Conservation (phyloP, 2,329 filamentous ascomycete genomes). For the Ophiostoma ips region DNA sequence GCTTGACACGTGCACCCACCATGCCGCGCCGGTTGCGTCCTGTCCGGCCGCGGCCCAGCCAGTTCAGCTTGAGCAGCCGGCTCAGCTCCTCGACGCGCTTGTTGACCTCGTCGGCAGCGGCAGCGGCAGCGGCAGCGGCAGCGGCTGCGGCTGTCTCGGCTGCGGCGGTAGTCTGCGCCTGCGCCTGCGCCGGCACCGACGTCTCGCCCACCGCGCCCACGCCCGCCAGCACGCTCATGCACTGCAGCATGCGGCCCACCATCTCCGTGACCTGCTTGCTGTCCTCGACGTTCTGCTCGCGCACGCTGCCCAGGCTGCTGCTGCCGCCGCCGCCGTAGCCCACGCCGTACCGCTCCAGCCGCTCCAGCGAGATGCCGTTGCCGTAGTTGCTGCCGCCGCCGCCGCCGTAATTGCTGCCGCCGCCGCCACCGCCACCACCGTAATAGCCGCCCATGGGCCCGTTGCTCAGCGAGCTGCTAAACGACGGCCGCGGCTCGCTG, state of each 20-base stretch:
- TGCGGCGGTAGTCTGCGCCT: constrained; percentile 16
- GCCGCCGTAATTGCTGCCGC: not conserved
- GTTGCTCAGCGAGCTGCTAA: constrained; percentile 19
- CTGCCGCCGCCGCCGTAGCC: not conserved
- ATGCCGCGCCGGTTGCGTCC: constrained; percentile 82
- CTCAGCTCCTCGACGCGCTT: constrained; percentile 71
- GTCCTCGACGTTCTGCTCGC: constrained; percentile 49
- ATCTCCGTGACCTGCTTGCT: constrained; percentile 81
- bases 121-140: not conserved
- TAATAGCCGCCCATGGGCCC: constrained; percentile 18
- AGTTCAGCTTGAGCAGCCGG: constrained; percentile 86
- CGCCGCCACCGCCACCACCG: constrained; percentile 4
- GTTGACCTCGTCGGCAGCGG: constrained; percentile 57
- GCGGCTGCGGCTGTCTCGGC: not conserved
- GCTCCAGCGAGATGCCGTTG: not conserved
- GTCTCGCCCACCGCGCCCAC: constrained; percentile 33
- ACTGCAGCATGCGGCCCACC: constrained; percentile 90
- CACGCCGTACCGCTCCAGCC: constrained; percentile 12
- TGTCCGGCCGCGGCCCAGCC: constrained; percentile 80
- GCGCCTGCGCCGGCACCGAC: not conserved
- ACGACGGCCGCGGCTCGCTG: constrained; percentile 29
- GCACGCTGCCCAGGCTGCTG: constrained; percentile 23
- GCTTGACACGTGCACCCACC: constrained; percentile 52
- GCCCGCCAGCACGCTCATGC: constrained; percentile 70
- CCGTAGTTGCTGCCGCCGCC: not conserved